Percentiles rank a stretch among this genome's conserved stretches.
Evolutionary conservation across 345 rosid genomes (phyloP).

Genomic region (Euphorbia pulcherrima): DNA sequence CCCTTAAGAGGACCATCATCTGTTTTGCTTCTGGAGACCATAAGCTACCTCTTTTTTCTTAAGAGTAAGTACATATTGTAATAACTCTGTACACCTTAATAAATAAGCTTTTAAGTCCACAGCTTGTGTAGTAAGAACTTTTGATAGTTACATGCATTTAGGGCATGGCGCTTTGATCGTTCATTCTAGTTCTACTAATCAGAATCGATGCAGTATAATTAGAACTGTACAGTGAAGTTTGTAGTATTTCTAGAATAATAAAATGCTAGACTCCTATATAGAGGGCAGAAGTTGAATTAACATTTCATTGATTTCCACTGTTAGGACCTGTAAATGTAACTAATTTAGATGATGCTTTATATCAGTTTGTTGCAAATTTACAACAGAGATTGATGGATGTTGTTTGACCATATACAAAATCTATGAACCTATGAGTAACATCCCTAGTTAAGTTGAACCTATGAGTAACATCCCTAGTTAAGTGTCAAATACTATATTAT

Average conservation of each 20-base stretch:
- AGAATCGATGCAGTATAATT: neutral
- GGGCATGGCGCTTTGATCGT: neutral
- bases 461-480: no score
- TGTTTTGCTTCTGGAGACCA: constrained; percentile 81
- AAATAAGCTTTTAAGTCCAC: neutral
- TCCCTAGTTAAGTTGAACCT: no score
- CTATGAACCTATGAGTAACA: constrained; percentile 2
- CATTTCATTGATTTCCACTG: no score
- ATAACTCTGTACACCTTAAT: neutral
- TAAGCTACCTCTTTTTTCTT: constrained; percentile 48
- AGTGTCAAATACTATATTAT: no score
- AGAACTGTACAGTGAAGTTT: neutral
- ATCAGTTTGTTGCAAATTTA: neutral
- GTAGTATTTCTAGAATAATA: no score
- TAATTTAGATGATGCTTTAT: neutral
- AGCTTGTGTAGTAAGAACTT: neutral
- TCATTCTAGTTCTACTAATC: neutral
- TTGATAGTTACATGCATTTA: neutral
- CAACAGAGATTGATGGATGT: neutral
- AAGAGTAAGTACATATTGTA: neutral
- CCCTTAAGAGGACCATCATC: constrained; percentile 71
- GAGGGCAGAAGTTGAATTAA: no score
- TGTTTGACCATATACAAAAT: neutral
- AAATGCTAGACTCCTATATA: no score
- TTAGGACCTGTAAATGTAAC: no score